Conservation (phyloP, 2,329 filamentous ascomycete species). For the Thermoascus crustaceus region DNA sequence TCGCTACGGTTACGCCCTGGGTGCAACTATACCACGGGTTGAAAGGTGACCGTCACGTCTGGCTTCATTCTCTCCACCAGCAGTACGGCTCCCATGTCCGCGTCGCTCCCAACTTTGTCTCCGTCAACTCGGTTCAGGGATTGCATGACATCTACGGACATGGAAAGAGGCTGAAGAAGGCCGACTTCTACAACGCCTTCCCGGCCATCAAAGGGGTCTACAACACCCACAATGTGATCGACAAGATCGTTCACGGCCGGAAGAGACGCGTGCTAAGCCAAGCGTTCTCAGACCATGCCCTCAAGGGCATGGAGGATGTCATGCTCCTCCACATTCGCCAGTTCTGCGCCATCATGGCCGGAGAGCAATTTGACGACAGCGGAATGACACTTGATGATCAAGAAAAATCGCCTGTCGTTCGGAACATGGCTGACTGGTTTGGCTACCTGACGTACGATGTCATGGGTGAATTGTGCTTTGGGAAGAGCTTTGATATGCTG, state of each 20-base stretch:
- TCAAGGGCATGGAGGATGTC: slow-evolving; percentile 61
- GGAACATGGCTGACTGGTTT: slow-evolving; percentile 32
- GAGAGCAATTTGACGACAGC: slow-evolving; percentile 10
- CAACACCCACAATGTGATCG: slow-evolving; percentile 65
- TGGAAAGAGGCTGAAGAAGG: slow-evolving; percentile 44
- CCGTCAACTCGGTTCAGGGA: slow-evolving; percentile 64
- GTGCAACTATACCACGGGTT: slow-evolving; percentile 66
- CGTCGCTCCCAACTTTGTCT: slow-evolving; percentile 68
- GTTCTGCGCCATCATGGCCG: slow-evolving; percentile 44
- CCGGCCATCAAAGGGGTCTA: slow-evolving; percentile 55
- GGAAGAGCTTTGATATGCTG: slow-evolving; percentile 45
- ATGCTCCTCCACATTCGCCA: slow-evolving; percentile 59
- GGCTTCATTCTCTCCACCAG: slow-evolving; percentile 62
- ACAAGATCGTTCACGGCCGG: slow-evolving; percentile 60
- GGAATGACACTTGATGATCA: slow-evolving; percentile 9
- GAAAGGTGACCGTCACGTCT: slow-evolving; percentile 65
- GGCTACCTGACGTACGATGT: slow-evolving; percentile 43
- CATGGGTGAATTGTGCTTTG: slow-evolving; percentile 45
- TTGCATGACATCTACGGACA: slow-evolving; percentile 35
- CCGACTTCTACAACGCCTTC: slow-evolving; percentile 66
- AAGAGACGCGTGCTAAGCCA: slow-evolving; percentile 65
- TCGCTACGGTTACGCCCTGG: slow-evolving; percentile 30
- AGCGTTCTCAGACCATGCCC: slow-evolving; percentile 59
- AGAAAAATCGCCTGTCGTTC: slow-evolving; percentile 17
- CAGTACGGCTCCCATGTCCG: slow-evolving; percentile 64